Base-by-base conservation (phyloP, 2,329 filamentous ascomycete species). In the Neophaeococcomyces aloes region DNA sequence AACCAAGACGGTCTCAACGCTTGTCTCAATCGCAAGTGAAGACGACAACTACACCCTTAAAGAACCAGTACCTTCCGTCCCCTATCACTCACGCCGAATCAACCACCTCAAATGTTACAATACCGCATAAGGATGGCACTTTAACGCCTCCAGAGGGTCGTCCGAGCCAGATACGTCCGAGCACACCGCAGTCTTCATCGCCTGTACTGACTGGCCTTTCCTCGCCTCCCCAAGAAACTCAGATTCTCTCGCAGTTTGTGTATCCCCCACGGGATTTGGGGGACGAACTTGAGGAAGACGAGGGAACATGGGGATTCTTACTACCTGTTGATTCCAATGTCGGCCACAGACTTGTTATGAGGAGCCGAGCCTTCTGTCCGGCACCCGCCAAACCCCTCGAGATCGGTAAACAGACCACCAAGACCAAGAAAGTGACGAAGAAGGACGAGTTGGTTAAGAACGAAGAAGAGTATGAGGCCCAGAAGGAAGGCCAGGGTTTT, bases 251-350 rank as follows among this genome's bases (percentile, higher is more conserved):
- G 6, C 91, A 98, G 65, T 84, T 83, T 57, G 66, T 85, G 29
- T 80, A 86, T 52, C 79, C 83, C 2, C 77, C 86, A 21, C 69
- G 76, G 46, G 75, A 77, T 19, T 74, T 89, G 36, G 80, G 80
- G 8, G 84, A 88, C 50, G 86, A 94, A 45, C 77, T 88, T 50
- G 84, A 94, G 59, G 77, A 75, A 46, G 74, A 76, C 35, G 84
- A 94, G 60, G 86, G 86, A 7, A 86, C 96, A 1, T 98, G 91
- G 91, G 93, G 93, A 10, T 98, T 96, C 57, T 70, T 98, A 4
- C 77, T 94, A 42, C 86, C 89, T 2, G 67, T 94, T 18, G 81
- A 89, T 57, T 73, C 75, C 41, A 76, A 75, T 51, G 79, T 81
- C 42, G 81, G 78, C 64, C 66, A 83, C 61, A 64, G 73, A 3